Percentiles rank a stretch among this genome's conserved stretches.
Conservation (phyloP, 768 basidiomycete species). For the Hortiboletus flavorubellus region DNA sequence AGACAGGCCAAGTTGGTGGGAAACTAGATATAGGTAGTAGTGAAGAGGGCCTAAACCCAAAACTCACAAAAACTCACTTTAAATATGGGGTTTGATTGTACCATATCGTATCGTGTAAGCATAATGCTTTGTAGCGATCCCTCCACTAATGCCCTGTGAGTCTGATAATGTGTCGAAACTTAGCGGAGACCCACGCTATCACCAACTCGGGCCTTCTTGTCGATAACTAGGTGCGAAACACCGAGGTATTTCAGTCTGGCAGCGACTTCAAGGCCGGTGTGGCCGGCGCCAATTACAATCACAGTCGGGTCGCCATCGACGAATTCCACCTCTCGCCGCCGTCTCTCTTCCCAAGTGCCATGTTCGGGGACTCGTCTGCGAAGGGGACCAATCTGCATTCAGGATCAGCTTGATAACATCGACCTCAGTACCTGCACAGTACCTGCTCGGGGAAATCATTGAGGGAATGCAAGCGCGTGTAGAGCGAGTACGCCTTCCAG, state of each 20-base stretch:
- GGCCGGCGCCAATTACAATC: slow-evolving; percentile 62
- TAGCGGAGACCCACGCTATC: slow-evolving; percentile 33
- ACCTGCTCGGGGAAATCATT: slow-evolving; percentile 53
- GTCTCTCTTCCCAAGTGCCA: slow-evolving; percentile 51
- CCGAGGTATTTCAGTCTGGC: slow-evolving; percentile 63
- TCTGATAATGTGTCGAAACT: not conserved
- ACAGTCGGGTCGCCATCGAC: slow-evolving; percentile 52
- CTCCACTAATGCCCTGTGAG: slow-evolving; percentile 39
- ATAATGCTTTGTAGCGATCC: slow-evolving; percentile 55
- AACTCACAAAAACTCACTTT: slow-evolving; percentile 32
- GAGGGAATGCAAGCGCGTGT: slow-evolving; percentile 58
- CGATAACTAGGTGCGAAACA: slow-evolving; percentile 54
- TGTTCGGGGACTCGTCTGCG: slow-evolving; percentile 44
- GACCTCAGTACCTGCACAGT: not conserved
- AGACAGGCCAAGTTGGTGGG: slow-evolving; percentile 55
- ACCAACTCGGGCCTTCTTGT: slow-evolving; percentile 49
- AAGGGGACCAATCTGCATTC: slow-evolving; percentile 34
- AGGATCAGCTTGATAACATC: not conserved
- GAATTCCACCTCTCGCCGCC: slow-evolving; percentile 44
- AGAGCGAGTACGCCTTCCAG: slow-evolving; percentile 62
- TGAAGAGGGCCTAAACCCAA: not conserved
- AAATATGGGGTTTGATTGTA: slow-evolving; percentile 57
- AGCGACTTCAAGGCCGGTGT: slow-evolving; percentile 62
- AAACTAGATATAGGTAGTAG: slow-evolving; percentile 35
- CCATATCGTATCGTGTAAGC: slow-evolving; percentile 52